Conservation (phyloP, 805 yeast genomes). For the Candida ovalis region DNA sequence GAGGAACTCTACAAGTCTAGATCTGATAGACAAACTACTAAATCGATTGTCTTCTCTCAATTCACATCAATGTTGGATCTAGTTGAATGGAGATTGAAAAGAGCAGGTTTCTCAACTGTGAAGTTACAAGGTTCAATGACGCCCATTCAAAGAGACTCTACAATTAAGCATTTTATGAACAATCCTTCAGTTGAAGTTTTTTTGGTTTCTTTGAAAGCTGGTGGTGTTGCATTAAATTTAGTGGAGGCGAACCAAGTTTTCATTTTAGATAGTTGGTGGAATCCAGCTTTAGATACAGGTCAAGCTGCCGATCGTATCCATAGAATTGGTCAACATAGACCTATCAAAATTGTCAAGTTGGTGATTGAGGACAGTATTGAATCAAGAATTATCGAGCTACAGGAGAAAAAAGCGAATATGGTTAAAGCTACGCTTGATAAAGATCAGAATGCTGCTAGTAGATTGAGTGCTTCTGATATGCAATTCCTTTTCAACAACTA, state of each 20-base stretch:
- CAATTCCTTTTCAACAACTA: slow-evolving; percentile 89
- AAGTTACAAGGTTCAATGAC: slow-evolving; percentile 96
- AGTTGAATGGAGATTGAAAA: slow-evolving; percentile 89
- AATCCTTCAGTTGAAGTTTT: slow-evolving; percentile 91
- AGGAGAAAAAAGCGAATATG: slow-evolving; percentile 97
- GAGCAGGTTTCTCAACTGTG: slow-evolving; percentile 94
- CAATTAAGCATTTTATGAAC: slow-evolving; percentile 88
- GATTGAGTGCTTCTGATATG: slow-evolving; percentile 89
- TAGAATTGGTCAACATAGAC: slow-evolving; percentile 93
- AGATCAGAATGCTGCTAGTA: slow-evolving; percentile 85
- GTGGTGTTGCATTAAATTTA: slow-evolving; percentile 95
- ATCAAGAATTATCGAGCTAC: slow-evolving; percentile 90
- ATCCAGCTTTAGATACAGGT: slow-evolving; percentile 92
- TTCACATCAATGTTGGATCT: slow-evolving; percentile 95
- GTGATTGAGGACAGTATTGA: slow-evolving; percentile 97
- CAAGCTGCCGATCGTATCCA: slow-evolving; percentile 98
- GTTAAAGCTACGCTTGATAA: slow-evolving; percentile 93
- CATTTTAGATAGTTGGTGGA: slow-evolving; percentile 99
- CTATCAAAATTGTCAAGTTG: slow-evolving; percentile 86
- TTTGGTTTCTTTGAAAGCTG: slow-evolving; percentile 92
- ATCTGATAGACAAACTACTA: slow-evolving; percentile 83
- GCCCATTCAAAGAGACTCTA: slow-evolving; percentile 89
- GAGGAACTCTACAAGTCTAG: slow-evolving; percentile 87
- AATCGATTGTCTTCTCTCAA: slow-evolving; percentile 95
- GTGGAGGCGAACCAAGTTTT: slow-evolving; percentile 98